Conservation (phyloP, 345 rosid genomes). For the Boechera stricta region DNA sequence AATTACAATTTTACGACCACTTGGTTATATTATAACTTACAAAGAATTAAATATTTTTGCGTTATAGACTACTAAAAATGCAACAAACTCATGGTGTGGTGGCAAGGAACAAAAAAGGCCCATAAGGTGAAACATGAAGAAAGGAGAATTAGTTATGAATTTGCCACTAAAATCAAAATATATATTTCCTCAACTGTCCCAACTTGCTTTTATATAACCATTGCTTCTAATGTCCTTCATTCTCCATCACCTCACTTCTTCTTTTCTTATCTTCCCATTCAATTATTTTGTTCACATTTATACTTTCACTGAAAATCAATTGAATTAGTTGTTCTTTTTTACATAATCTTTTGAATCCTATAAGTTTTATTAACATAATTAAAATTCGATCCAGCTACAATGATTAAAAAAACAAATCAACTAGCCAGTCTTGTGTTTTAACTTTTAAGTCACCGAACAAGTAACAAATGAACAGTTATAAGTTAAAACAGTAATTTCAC, state of each 20-base stretch:
- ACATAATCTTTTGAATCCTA: no score
- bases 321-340: no score
- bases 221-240: constrained; percentile 30
- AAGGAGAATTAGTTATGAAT: constrained; percentile 32
- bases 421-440: no score
- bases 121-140: constrained; percentile 40
- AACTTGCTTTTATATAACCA: constrained; percentile 40
- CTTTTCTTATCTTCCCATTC: neutral
- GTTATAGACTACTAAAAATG: constrained; percentile 21
- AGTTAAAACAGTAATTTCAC: no score
- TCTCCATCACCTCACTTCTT: constrained; percentile 41
- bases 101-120: constrained; percentile 36
- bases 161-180: constrained; percentile 34
- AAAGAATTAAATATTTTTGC: constrained; percentile 14
- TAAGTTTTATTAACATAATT: no score
- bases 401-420: neutral
- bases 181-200: constrained; percentile 41
- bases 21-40: neutral
- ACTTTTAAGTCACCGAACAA: no score
- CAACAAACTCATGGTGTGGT: constrained; percentile 42
- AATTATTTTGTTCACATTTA: neutral
- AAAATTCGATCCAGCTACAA: neutral
- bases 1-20: constrained; percentile 29
- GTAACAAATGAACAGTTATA: no score
- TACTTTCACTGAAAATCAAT: neutral